Percentiles rank a stretch among this genome's conserved stretches.
Evolutionary conservation across 805 yeast species (phyloP).

Genomic region (Kodamaea fukazawae): DNA sequence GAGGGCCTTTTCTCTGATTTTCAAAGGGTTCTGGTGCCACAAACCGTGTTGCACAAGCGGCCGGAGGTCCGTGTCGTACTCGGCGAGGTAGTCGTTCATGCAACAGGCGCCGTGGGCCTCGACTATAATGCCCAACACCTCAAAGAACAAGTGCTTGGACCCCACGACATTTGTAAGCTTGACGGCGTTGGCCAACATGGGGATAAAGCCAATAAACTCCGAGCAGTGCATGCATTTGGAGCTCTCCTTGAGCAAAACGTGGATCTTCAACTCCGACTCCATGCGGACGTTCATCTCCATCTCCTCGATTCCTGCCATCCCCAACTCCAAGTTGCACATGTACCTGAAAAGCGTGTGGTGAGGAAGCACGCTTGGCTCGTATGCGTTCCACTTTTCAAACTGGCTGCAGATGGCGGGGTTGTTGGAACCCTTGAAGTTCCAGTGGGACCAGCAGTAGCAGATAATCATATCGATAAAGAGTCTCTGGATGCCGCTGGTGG

Average conservation of each 20-base stretch:
- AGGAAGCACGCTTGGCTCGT: constrained; percentile 29
- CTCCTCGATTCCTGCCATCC: constrained; percentile 20
- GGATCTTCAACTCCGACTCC: constrained; percentile 17
- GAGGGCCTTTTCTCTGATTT: constrained; percentile 20
- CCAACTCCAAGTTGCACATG: constrained; percentile 34
- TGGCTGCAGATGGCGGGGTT: constrained; percentile 14
- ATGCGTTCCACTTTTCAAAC: constrained; percentile 32
- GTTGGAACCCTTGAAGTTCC: constrained; percentile 26
- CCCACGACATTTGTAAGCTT: constrained; percentile 16
- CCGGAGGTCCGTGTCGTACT: constrained; percentile 20
- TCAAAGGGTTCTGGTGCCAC: constrained; percentile 23
- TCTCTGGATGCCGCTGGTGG: constrained; percentile 19
- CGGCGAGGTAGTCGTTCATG: constrained; percentile 29
- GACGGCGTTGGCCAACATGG: constrained; percentile 35
- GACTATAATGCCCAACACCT: constrained; percentile 20
- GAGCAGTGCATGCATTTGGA: constrained; percentile 20
- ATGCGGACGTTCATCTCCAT: constrained; percentile 14
- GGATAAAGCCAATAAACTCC: constrained; percentile 30
- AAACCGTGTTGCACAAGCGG: constrained; percentile 34
- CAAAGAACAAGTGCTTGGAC: constrained; percentile 25
- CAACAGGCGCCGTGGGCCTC: constrained; percentile 32
- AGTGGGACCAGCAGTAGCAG: constrained; percentile 46
- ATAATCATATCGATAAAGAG: constrained; percentile 41
- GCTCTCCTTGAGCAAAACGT: constrained; percentile 17
- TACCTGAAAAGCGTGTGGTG: constrained; percentile 29